Evolutionary conservation across 2,329 filamentous ascomycete species (phyloP).

Genomic region (Paracoccidioides brasiliensis): DNA sequence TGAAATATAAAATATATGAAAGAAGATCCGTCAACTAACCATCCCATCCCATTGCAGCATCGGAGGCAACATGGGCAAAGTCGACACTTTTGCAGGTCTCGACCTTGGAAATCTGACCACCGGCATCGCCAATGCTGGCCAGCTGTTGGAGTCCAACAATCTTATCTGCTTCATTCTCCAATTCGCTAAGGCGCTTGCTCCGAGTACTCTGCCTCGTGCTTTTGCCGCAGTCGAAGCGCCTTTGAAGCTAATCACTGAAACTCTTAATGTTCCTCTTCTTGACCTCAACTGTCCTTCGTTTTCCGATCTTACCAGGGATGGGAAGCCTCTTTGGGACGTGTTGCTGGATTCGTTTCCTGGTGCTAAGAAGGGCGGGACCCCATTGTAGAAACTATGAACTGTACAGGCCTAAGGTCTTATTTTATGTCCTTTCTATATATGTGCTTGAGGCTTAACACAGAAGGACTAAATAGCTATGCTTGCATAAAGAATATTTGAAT

Average conservation of each 20-base stretch:
- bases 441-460: background rate
- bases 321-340: slow-evolving; percentile 20
- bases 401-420: background rate
- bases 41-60: slow-evolving; percentile 21
- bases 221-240: slow-evolving; percentile 19
- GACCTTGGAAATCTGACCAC: slow-evolving; percentile 32
- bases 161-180: slow-evolving; percentile 29
- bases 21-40: background rate
- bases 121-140: slow-evolving; percentile 25
- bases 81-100: slow-evolving; percentile 40
- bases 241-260: slow-evolving; percentile 19
- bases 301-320: slow-evolving; percentile 19
- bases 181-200: slow-evolving; percentile 21
- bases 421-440: background rate
- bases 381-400: background rate
- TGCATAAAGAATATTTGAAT: too few species aligned
- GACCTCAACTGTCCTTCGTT: slow-evolving; percentile 22
- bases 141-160: slow-evolving; percentile 29
- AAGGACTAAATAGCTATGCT: too few species aligned
- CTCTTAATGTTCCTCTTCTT: slow-evolving; percentile 17
- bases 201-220: slow-evolving; percentile 19
- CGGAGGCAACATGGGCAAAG: slow-evolving; percentile 40
- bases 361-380: slow-evolving; percentile 12
- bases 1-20: background rate
- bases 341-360: slow-evolving; percentile 19